Evolutionary conservation across 2,329 filamentous ascomycete species (phyloP).

Genomic region (Ceratocystis diversiconidia): DNA sequence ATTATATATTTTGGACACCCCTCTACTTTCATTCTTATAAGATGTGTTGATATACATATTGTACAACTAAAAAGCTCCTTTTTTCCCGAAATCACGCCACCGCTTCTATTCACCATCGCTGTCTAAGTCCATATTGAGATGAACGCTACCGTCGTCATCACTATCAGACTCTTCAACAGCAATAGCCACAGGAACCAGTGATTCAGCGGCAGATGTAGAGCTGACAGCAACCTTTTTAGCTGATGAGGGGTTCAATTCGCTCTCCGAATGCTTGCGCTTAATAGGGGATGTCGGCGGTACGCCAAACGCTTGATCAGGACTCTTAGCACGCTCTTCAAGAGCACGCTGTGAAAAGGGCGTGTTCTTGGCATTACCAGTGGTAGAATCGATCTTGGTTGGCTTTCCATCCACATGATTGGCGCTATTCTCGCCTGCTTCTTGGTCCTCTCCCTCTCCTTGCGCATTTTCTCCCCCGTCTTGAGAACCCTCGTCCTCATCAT

Average conservation of each 20-base stretch:
- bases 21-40: neutral
- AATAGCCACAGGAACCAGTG: slow-evolving; percentile 19
- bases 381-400: slow-evolving; percentile 17
- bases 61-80: neutral
- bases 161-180: slow-evolving; percentile 27
- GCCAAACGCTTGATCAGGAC: slow-evolving; percentile 12
- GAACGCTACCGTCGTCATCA: slow-evolving; percentile 40
- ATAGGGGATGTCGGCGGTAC: slow-evolving; percentile 22
- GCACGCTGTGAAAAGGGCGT: slow-evolving; percentile 9
- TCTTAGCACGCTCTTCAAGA: slow-evolving; percentile 11
- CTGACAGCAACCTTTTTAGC: slow-evolving; percentile 24
- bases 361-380: slow-evolving; percentile 1
- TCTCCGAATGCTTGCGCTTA: slow-evolving; percentile 29
- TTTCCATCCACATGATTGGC: neutral
- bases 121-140: slow-evolving; percentile 46
- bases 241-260: slow-evolving; percentile 23
- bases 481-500: slow-evolving; percentile 20
- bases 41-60: neutral
- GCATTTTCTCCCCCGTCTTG: slow-evolving; percentile 29
- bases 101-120: slow-evolving; percentile 30
- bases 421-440: neutral
- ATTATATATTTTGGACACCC: neutral
- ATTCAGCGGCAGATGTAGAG: slow-evolving; percentile 5
- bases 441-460: slow-evolving; percentile 25
- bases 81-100: neutral